Evolutionary conservation across 345 rosid genomes (phyloP), one percentile per base, ranked within the genome.

Genomic region (Sonneratia alba): DNA sequence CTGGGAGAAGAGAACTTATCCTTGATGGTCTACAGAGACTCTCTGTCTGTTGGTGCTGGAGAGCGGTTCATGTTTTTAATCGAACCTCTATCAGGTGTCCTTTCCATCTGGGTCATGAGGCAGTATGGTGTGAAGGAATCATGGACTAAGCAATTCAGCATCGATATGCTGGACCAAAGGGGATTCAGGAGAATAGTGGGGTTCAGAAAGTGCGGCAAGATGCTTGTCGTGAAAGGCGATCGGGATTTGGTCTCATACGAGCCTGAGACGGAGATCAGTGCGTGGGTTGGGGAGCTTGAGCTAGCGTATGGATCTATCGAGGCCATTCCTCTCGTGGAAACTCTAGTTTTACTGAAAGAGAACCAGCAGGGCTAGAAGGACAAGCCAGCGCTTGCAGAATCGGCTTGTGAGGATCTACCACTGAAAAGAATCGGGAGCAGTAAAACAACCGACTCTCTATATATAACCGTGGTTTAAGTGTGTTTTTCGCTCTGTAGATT

Each of bases 41-140:
- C 65, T 3, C 71, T 69, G 74, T 64, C 70, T 83, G 67, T 59
- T 69, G 22, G 32, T 27, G 32, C 32, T 27, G 32, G 32, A 27
- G 32, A 27, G 32, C 1, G 32, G 32, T 27, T 27, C 32, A 27
- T 27, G 32, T 27, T 27, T 27, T 27, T 27, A 27, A 27, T 27
- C 32, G 0, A 1, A 48, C n/a, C 14, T 6, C 3, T 14, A 12
- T 56, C 64, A 75, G 71, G 67, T 3, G 51, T 62, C 2, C 75
- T 79, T 59, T 61, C 56, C 71, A 62, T 84, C 53, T 84, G 87
- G 87, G 77, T 77, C 48, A 69, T 81, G 83, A 72, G 63, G 38
- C 77, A 75, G 71, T 76, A 81, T 0, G 74, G 83, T 0, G 53
- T 12, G 0, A 40, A 62, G 3, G 70, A 73, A 36, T 81, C 81